These are phyloP conservation scores for Lepraria neglecta DNA, from an alignment of 495 filamentous ascomycete species.

Conservation along the genomic window DNA sequence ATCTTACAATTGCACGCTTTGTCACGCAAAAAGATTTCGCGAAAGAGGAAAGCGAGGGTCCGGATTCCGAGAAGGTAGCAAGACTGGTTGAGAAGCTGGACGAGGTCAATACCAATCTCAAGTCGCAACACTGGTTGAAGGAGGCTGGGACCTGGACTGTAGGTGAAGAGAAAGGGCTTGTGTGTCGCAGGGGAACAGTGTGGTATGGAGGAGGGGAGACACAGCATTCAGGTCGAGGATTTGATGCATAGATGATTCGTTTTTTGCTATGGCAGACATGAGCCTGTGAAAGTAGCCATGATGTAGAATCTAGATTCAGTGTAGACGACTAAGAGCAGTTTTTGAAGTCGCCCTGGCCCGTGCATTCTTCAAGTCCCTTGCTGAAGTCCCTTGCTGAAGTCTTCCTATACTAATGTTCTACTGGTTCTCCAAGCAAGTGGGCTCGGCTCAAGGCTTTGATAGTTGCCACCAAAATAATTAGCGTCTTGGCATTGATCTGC, in stretches of 20 bases:
- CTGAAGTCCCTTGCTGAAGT: too few species aligned
- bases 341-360: too few species aligned
- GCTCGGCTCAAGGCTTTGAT: too few species aligned
- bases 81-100: slow-evolving; percentile 62
- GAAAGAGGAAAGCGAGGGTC: slow-evolving; percentile 29
- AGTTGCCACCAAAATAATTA: not conserved
- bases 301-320: too few species aligned
- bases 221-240: slow-evolving; percentile 56
- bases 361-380: too few species aligned
- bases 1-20: slow-evolving; percentile 82
- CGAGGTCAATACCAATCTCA: slow-evolving; percentile 65
- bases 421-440: too few species aligned
- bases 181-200: slow-evolving; percentile 59
- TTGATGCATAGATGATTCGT: not conserved
- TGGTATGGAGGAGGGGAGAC: slow-evolving; percentile 81
- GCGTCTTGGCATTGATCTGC: slow-evolving; percentile 7
- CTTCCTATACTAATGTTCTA: too few species aligned
- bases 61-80: slow-evolving; percentile 44
- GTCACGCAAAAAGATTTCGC: slow-evolving; percentile 50
- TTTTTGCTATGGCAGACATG: too few species aligned
- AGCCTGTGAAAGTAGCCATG: too few species aligned
- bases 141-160: slow-evolving; percentile 61
- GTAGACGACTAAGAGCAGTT: too few species aligned
- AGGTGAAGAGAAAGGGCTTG: slow-evolving; percentile 69
- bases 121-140: slow-evolving; percentile 58